A percentile compares a stretch with the other conserved stretches of the same genome.
Conservation (phyloP, 2,329 filamentous ascomycete species). For the Coniella vitis region DNA sequence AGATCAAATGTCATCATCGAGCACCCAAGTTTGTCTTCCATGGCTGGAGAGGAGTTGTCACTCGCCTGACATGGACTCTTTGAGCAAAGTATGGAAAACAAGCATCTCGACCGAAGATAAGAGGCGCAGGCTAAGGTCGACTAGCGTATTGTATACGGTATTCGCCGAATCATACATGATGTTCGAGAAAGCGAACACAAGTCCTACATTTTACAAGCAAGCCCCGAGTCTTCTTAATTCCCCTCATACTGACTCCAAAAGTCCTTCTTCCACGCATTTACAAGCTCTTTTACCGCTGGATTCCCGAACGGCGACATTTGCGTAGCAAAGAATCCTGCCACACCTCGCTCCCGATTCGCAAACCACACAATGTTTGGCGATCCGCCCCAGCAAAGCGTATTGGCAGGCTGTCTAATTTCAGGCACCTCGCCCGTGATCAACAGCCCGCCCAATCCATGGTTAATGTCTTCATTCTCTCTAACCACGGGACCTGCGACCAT, state of each 20-base stretch:
- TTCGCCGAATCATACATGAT: too few species aligned
- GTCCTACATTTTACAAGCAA: neutral
- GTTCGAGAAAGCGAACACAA: too few species aligned
- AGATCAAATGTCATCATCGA: too few species aligned
- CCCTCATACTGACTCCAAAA: neutral
- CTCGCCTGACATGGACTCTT: too few species aligned
- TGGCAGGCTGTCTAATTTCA: neutral
- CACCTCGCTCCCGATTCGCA: neutral
- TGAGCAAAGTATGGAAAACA: too few species aligned
- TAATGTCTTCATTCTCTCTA: neutral
- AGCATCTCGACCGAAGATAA: too few species aligned
- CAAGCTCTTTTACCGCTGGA: neutral
- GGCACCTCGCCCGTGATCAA: neutral
- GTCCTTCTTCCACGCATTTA: constrained; percentile 5
- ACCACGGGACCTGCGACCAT: neutral
- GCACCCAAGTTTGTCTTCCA: too few species aligned
- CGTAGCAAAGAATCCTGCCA: constrained; percentile 1
- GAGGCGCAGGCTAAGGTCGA: too few species aligned
- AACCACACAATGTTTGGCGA: neutral
- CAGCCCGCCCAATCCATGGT: neutral
- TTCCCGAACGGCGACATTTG: constrained; percentile 2
- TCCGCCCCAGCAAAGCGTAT: neutral
- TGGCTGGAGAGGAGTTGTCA: too few species aligned
- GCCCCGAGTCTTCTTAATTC: neutral
- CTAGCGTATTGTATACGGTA: too few species aligned